Conservation (phyloP, 139 green algal genomes). For the Ettlia oleoabundans region DNA sequence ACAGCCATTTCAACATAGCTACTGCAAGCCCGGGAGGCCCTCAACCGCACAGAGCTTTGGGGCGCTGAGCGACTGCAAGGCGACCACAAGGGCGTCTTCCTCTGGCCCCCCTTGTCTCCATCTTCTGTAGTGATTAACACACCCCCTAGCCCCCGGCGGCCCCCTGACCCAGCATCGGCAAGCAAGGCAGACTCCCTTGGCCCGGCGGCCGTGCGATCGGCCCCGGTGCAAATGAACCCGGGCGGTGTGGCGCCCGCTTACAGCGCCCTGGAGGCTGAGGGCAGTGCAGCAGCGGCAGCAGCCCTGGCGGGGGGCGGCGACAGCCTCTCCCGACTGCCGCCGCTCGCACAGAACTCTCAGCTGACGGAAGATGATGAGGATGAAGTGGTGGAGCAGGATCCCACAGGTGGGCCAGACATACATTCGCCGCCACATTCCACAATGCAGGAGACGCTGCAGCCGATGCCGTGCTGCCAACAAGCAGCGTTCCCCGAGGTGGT, state of each 20-base stretch:
- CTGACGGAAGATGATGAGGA: conserved; percentile 44
- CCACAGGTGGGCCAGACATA: conserved; percentile 8
- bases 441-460: too few relatives aligned
- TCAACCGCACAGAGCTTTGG: too few relatives aligned
- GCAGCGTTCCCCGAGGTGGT: too few relatives aligned
- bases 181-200: not conserved
- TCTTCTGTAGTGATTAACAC: too few relatives aligned
- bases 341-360: not conserved
- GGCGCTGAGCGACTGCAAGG: too few relatives aligned
- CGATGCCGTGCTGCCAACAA: too few relatives aligned
- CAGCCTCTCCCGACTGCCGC: conserved; percentile 11
- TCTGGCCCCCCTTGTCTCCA: too few relatives aligned
- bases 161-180: not conserved
- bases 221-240: not conserved
- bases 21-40: too few relatives aligned
- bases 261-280: conserved; percentile 14
- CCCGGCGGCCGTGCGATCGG: not conserved
- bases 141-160: not conserved
- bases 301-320: not conserved
- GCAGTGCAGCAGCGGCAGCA: not conserved
- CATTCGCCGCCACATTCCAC: too few relatives aligned
- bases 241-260: not conserved
- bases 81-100: too few relatives aligned
- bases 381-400: conserved; percentile 44
- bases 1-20: too few relatives aligned